A percentile compares a stretch with the other conserved stretches of the same genome.
phyloP scores from a whole-genome alignment of 148 eudicot species.

The Cornus florida region DNA sequence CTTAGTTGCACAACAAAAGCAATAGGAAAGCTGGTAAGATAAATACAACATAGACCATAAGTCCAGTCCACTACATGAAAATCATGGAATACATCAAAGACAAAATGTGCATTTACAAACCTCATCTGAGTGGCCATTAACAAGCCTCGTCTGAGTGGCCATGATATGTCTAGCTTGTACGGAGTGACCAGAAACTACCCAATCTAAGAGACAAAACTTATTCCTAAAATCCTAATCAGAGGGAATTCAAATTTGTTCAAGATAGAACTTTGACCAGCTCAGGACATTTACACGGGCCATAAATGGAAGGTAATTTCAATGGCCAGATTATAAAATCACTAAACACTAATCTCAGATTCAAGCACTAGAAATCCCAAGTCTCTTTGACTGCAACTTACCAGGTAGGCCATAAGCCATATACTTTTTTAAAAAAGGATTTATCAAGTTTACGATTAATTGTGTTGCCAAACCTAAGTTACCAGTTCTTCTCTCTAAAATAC shows the following conservation, averaged over 20 bases:
- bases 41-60: too few species aligned
- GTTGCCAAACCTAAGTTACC: neutral
- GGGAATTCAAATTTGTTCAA: neutral
- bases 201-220: constrained; percentile 2
- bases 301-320: neutral
- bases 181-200: neutral
- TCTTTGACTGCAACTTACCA: neutral
- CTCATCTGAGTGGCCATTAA: neutral
- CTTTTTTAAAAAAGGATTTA: neutral
- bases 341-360: neutral
- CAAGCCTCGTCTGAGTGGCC: neutral
- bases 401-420: neutral
- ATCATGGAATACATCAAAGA: neutral
- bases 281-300: neutral
- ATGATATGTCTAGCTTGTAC: neutral
- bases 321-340: neutral
- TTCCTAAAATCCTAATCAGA: neutral
- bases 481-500: neutral
- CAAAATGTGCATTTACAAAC: neutral
- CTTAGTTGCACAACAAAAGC: too few species aligned
- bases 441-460: neutral
- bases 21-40: too few species aligned
- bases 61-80: neutral
- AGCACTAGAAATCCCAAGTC: neutral
- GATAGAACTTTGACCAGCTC: neutral